These are phyloP conservation scores for Podaxis mareebaensis DNA, from an alignment of 768 basidiomycete genomes.

Conservation along the genomic window DNA sequence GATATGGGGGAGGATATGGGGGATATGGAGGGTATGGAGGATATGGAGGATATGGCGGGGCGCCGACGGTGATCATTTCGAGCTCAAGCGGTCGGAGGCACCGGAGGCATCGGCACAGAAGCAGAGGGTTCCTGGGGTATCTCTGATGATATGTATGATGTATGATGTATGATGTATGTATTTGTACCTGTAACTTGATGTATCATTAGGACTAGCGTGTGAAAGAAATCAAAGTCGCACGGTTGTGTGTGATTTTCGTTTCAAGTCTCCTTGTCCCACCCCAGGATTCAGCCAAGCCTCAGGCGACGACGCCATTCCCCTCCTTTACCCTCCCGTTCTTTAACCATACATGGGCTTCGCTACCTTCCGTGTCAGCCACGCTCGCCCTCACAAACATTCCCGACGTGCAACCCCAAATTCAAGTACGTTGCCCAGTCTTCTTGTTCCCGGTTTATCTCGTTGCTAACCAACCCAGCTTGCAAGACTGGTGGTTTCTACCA, in stretches of 20 bases:
- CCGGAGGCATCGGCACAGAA: not conserved
- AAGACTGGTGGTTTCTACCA: conserved; percentile 62
- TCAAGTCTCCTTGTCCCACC: not conserved
- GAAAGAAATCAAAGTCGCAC: not conserved
- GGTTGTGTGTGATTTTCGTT: conserved; percentile 4
- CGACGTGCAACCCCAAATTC: not conserved
- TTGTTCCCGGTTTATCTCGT: not conserved
- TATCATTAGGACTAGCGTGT: not conserved
- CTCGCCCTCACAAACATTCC: not conserved
- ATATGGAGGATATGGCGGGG: not conserved
- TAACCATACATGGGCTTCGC: conserved; percentile 17
- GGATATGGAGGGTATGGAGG: not conserved
- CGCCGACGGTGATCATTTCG: not conserved
- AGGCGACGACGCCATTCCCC: not conserved
- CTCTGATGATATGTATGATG: not conserved
- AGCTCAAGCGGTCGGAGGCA: not conserved
- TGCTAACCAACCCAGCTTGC: conserved; percentile 39
- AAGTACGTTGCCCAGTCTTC: not conserved
- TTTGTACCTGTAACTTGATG: not conserved
- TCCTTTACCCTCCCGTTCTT: conserved; percentile 7
- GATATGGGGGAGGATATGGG: not conserved
- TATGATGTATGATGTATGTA: no score
- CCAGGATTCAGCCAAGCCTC: not conserved
- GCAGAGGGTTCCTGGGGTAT: not conserved
- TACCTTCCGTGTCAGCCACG: conserved; percentile 7